Base-by-base conservation (phyloP, 805 yeast genomes). In the Monosporozyma siamensis region DNA sequence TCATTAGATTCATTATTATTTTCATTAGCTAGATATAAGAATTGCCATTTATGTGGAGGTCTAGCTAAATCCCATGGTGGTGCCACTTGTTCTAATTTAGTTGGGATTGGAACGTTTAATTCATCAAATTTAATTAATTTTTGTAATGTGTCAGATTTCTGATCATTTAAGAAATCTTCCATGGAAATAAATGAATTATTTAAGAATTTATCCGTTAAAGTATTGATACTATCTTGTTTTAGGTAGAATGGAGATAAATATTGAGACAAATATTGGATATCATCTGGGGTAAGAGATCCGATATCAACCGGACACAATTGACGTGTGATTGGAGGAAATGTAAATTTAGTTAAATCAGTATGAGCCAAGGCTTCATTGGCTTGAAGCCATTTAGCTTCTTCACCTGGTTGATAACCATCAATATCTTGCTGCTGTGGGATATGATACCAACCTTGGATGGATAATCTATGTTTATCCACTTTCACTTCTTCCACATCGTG, bases 371-470 rank as follows among this genome's bases (percentile, higher is more conserved):
- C 85, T 34, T 87, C 77, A 0, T 83, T 81, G 51, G 81, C 88
- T 1, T 84, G 78, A 8, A 61, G 53, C 66, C 66, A 63, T 35
- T 52, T 50, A 54, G 81, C 90, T 59, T 86, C 88, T 57, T 87
- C 95, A 5, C 94, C 95, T 29, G 76, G 77, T 15, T 78, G 72
- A 55, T 63, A 90, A 0, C 97, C 97, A 26, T 75, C 6, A 15
- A 29, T 78, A 63, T 92, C 99, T 8, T 95, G 97, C 9, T 67
- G 67, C 59, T 92, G 97, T 3, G 99, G 99, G 41, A 89, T 85
- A 62, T 92, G 99, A 59, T 90, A 94, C 99, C 99, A 94, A 1
- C 99, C 99, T 56, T 92, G 96, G 46, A 92, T 86, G 0, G 95
- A 85, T 27, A 92, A 67, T 56, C 99, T 73, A 48, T 88, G 95